A percentile compares a stretch with the other conserved stretches of the same genome.
Conservation (phyloP, 108 stramenopile species). For the Cyclostephanos tholiformis region DNA sequence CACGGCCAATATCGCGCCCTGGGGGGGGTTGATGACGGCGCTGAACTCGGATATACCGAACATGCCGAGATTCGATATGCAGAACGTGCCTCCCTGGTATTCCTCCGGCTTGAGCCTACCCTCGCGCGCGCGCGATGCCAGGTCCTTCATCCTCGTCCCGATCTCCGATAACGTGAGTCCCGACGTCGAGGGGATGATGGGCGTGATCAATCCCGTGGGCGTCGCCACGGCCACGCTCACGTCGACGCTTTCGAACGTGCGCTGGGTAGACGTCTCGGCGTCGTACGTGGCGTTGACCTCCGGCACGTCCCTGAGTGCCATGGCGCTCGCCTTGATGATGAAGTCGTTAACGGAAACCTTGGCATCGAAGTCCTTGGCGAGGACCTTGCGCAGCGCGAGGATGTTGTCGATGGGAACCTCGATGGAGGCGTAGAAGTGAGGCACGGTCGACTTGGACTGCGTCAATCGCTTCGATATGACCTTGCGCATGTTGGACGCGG, state of each 20-base stretch:
- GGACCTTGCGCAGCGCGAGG: conserved; percentile 77
- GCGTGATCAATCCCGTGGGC: conserved; percentile 93
- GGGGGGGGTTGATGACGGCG: conserved; percentile 99
- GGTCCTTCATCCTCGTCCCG: conserved; percentile 80
- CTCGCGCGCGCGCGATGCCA: conserved; percentile 80
- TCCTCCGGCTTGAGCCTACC: conserved; percentile 93
- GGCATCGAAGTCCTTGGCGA: conserved; percentile 75
- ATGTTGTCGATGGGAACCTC: conserved; percentile 90
- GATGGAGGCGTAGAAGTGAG: conserved; percentile 95
- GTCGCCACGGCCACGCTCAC: conserved; percentile 99
- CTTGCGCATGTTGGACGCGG: conserved; percentile 86
- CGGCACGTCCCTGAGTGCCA: conserved; percentile 96
- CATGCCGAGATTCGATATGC: conserved; percentile 98
- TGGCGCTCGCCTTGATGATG: conserved; percentile 94
- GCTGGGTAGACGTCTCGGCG: conserved; percentile 45
- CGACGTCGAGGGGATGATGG: conserved; percentile 89
- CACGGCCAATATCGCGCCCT: conserved; percentile 97
- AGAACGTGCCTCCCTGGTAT: conserved; percentile 98
- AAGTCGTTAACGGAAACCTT: conserved; percentile 97
- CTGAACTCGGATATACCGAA: conserved; percentile 97
- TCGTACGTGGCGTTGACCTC: conserved; percentile 85
- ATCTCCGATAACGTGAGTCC: conserved; percentile 84
- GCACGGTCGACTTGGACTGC: conserved; percentile 94
- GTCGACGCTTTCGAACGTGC: conserved; percentile 84
- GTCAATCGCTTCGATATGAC: conserved; percentile 95